phyloP scores from a whole-genome alignment of 2,329 filamentous ascomycete genomes.

The Lachnellula arida region DNA sequence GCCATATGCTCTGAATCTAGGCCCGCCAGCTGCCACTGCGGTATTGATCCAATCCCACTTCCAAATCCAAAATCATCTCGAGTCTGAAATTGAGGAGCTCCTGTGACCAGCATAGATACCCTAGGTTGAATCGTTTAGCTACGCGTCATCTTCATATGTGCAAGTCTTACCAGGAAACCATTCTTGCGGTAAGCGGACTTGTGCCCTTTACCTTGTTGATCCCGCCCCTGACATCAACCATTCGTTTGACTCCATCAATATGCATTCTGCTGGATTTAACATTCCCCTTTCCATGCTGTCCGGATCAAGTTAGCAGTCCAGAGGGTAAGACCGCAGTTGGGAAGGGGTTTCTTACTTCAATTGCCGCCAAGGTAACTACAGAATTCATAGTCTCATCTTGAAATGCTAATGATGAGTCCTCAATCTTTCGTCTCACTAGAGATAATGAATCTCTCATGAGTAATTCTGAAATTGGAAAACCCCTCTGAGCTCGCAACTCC shows the following conservation, averaged over 20 bases:
- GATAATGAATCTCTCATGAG: slow-evolving; percentile 54
- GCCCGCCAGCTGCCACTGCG: slow-evolving; percentile 41
- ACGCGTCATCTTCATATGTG: too few relatives aligned
- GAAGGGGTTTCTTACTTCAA: slow-evolving; percentile 46
- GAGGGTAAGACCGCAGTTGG: slow-evolving; percentile 32
- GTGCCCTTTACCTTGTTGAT: slow-evolving; percentile 14
- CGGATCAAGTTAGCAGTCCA: slow-evolving; percentile 38
- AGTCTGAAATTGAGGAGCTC: slow-evolving; percentile 47
- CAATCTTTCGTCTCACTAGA: slow-evolving; percentile 46
- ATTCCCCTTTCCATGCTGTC: slow-evolving; percentile 22
- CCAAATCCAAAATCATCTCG: slow-evolving; percentile 47
- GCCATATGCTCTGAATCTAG: neutral
- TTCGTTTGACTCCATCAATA: slow-evolving; percentile 20
- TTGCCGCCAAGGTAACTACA: slow-evolving; percentile 53
- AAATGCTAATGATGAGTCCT: slow-evolving; percentile 41
- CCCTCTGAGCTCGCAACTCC: slow-evolving; percentile 46
- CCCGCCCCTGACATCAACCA: slow-evolving; percentile 22
- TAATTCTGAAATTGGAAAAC: slow-evolving; percentile 49
- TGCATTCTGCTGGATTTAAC: slow-evolving; percentile 17
- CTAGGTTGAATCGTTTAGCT: slow-evolving; percentile 30
- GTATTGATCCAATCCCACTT: slow-evolving; percentile 44
- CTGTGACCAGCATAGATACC: slow-evolving; percentile 54
- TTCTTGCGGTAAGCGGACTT: slow-evolving; percentile 23
- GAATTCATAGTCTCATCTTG: slow-evolving; percentile 53
- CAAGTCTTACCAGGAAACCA: slow-evolving; percentile 21